phyloP scores from a whole-genome alignment of 805 yeast species.

The Vanderwaltozyma verrucispora region DNA sequence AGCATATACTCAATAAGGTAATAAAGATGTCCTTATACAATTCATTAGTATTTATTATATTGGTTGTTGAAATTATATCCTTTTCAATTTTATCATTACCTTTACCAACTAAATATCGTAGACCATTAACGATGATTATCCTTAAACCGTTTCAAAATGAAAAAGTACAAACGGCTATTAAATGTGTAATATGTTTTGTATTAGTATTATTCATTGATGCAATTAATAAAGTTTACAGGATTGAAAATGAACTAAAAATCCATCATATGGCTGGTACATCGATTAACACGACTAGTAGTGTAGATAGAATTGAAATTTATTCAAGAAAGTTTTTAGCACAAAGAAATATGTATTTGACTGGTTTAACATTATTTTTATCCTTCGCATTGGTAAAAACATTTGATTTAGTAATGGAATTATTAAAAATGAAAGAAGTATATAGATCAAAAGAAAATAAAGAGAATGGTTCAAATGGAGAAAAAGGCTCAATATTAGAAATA shows the following conservation, averaged over 20 bases:
- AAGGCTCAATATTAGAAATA: slow-evolving; percentile 32
- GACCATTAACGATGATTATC: slow-evolving; percentile 51
- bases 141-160: slow-evolving; percentile 61
- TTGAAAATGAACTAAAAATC: slow-evolving; percentile 39
- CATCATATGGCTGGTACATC: slow-evolving; percentile 12
- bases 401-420: slow-evolving; percentile 54
- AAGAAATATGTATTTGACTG: slow-evolving; percentile 91
- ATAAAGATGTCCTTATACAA: slow-evolving; percentile 4
- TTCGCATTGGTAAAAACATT: slow-evolving; percentile 79
- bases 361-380: slow-evolving; percentile 86
- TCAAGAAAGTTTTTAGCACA: slow-evolving; percentile 93
- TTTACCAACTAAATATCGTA: slow-evolving; percentile 64
- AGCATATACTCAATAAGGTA: no score
- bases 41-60: slow-evolving; percentile 55
- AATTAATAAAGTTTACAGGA: slow-evolving; percentile 68
- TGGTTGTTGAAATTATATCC: slow-evolving; percentile 65
- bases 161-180: slow-evolving; percentile 64
- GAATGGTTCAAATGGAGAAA: slow-evolving; percentile 27
- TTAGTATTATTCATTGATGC: slow-evolving; percentile 79
- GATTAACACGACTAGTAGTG: slow-evolving; percentile 17
- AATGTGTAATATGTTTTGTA: slow-evolving; percentile 76
- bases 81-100: slow-evolving; percentile 81
- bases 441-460: slow-evolving; percentile 3
- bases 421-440: slow-evolving; percentile 45
- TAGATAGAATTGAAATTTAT: slow-evolving; percentile 71